A percentile compares a stretch with the other conserved stretches of the same genome.
Evolutionary conservation across 2,329 filamentous ascomycete species (phyloP).

Genomic region (Massarina eburnea): DNA sequence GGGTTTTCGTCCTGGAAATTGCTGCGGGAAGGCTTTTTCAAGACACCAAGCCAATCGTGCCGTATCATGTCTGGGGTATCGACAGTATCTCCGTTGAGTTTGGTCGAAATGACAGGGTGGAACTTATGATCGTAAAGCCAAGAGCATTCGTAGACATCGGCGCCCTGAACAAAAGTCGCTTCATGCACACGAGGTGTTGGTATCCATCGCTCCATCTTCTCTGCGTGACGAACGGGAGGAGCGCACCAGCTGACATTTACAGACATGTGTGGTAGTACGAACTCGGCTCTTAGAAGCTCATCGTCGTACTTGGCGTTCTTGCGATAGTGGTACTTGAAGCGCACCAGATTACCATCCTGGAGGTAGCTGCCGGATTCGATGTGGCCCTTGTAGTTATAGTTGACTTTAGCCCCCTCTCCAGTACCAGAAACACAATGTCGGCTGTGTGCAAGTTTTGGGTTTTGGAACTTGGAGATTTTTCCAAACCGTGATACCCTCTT

Average conservation of each 20-base stretch:
- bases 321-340: slow-evolving; percentile 59
- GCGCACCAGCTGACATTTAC: slow-evolving; percentile 59
- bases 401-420: slow-evolving; percentile 50
- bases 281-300: slow-evolving; percentile 59
- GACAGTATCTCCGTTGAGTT: slow-evolving; percentile 53
- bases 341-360: slow-evolving; percentile 54
- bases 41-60: slow-evolving; percentile 45
- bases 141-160: slow-evolving; percentile 55
- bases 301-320: slow-evolving; percentile 57
- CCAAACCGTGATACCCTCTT: slow-evolving; percentile 31
- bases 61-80: slow-evolving; percentile 59
- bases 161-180: slow-evolving; percentile 56
- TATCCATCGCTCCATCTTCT: slow-evolving; percentile 58
- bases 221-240: slow-evolving; percentile 52
- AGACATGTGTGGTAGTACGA: slow-evolving; percentile 55
- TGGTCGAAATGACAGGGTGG: slow-evolving; percentile 43
- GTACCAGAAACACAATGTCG: slow-evolving; percentile 52
- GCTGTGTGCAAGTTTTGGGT: slow-evolving; percentile 40
- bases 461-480: slow-evolving; percentile 43
- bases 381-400: slow-evolving; percentile 57
- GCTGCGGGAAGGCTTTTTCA: slow-evolving; percentile 43
- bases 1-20: slow-evolving; percentile 54
- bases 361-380: slow-evolving; percentile 57
- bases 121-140: slow-evolving; percentile 47
- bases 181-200: slow-evolving; percentile 57